phyloP scores from a whole-genome alignment of 1,284 basidiomycete genomes.

The Amylostereum areolatum region DNA sequence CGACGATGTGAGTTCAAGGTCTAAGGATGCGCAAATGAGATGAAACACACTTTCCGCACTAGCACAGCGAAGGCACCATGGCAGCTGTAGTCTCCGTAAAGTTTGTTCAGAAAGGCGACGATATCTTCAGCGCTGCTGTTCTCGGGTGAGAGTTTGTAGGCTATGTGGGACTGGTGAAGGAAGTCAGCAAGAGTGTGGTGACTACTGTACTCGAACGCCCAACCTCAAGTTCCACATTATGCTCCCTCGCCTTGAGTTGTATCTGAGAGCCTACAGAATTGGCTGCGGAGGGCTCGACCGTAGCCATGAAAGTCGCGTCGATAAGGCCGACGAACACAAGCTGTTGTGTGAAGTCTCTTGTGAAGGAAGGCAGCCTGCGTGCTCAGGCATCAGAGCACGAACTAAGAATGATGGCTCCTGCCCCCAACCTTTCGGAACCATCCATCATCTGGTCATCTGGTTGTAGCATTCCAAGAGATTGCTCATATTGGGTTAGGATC shows the following conservation, averaged over 20 bases:
- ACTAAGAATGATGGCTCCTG: background rate
- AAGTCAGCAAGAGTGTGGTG: slow-evolving; percentile 1
- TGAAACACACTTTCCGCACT: slow-evolving; percentile 46
- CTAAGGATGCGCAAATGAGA: background rate
- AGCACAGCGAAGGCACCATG: slow-evolving; percentile 55
- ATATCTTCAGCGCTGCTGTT: slow-evolving; percentile 45
- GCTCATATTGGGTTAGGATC: background rate
- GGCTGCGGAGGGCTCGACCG: slow-evolving; percentile 43
- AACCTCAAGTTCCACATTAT: slow-evolving; percentile 49
- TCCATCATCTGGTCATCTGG: no score
- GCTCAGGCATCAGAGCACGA: background rate
- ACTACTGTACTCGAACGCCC: slow-evolving; percentile 11
- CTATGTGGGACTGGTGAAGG: slow-evolving; percentile 48
- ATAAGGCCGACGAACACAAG: slow-evolving; percentile 49
- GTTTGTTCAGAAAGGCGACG: slow-evolving; percentile 42
- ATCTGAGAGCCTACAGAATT: slow-evolving; percentile 44
- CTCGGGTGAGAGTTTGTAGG: slow-evolving; percentile 49
- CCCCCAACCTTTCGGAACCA: no score
- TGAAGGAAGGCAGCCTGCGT: slow-evolving; percentile 39
- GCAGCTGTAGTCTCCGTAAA: slow-evolving; percentile 54
- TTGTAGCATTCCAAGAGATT: background rate
- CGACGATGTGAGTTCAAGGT: background rate
- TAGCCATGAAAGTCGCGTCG: slow-evolving; percentile 41
- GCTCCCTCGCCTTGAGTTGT: slow-evolving; percentile 51
- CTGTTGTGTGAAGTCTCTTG: slow-evolving; percentile 55